These are phyloP conservation scores for Cladophialophora chaetospira DNA, from an alignment of 2,329 filamentous ascomycete species.

Conservation along the genomic window DNA sequence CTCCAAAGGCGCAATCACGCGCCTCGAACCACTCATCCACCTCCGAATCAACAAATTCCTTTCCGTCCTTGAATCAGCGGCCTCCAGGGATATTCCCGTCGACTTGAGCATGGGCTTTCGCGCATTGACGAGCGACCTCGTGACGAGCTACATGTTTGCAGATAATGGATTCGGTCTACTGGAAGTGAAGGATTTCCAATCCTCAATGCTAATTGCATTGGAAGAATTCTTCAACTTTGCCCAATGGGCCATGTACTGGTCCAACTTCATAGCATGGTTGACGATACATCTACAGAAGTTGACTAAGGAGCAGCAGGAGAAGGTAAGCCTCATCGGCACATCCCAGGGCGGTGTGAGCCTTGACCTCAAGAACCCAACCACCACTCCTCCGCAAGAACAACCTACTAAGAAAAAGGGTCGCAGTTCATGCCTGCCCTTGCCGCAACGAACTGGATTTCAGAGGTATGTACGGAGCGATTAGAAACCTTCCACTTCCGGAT, in stretches of 20 bases:
- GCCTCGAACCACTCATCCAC: slow-evolving; percentile 35
- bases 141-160: slow-evolving; percentile 17
- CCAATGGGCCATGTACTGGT: slow-evolving; percentile 14
- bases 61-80: slow-evolving; percentile 1
- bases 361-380: too few relatives aligned
- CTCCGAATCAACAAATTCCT: slow-evolving; percentile 31
- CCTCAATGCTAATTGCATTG: slow-evolving; percentile 6
- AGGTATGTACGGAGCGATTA: too few relatives aligned
- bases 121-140: slow-evolving; percentile 13
- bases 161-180: slow-evolving; percentile 12
- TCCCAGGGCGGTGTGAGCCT: too few relatives aligned
- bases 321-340: background rate
- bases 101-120: slow-evolving; percentile 18
- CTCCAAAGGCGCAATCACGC: slow-evolving; percentile 34
- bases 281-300: slow-evolving; percentile 7
- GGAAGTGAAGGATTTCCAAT: slow-evolving; percentile 8
- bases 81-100: background rate
- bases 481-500: too few relatives aligned
- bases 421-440: slow-evolving; percentile 9
- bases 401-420: background rate
- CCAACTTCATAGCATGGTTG: slow-evolving; percentile 9
- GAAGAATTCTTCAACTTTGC: slow-evolving; percentile 10
- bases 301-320: slow-evolving; percentile 10
- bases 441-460: slow-evolving; percentile 33
- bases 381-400: too few relatives aligned